Percentiles rank a stretch among this genome's conserved stretches.
Evolutionary conservation across 2,329 filamentous ascomycete genomes (phyloP).

Genomic region (Berkeleyomyces rouxiae): DNA sequence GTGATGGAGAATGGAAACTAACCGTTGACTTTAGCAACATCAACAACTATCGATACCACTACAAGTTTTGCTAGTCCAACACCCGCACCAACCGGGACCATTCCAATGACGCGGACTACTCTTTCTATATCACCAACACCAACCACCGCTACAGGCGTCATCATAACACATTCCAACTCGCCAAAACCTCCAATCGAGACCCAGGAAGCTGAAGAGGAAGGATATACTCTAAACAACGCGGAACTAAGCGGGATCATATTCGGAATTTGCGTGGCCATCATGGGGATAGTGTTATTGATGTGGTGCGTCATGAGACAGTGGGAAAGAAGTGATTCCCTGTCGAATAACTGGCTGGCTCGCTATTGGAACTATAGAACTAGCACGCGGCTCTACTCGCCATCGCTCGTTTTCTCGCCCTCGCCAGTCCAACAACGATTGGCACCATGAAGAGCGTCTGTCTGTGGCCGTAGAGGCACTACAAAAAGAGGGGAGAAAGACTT

Average conservation of each 20-base stretch:
- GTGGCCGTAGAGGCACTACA: too few species aligned
- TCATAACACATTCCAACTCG: neutral
- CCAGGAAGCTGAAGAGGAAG: neutral
- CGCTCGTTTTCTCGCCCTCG: neutral
- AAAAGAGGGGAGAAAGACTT: neutral
- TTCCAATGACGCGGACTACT: neutral
- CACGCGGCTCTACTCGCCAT: constrained; percentile 1
- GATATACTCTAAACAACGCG: neutral
- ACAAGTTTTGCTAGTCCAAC: neutral
- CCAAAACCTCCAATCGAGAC: neutral
- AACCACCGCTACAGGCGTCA: neutral
- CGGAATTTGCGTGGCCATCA: constrained; percentile 5
- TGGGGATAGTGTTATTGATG: neutral
- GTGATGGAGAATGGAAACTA: neutral
- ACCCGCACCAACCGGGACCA: neutral
- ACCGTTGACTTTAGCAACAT: neutral
- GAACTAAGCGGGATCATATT: constrained; percentile 11
- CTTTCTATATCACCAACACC: neutral
- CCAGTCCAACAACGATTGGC: neutral
- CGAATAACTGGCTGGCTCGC: neutral
- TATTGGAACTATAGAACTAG: neutral
- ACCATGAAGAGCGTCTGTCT: neutral
- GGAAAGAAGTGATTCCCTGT: constrained; percentile 4
- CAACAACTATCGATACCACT: neutral
- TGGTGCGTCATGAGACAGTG: constrained; percentile 7